These are phyloP conservation scores for Dimargaris cristalligena DNA, from an alignment of 192 early-diverging fungal genomes.

Conservation along the genomic window DNA sequence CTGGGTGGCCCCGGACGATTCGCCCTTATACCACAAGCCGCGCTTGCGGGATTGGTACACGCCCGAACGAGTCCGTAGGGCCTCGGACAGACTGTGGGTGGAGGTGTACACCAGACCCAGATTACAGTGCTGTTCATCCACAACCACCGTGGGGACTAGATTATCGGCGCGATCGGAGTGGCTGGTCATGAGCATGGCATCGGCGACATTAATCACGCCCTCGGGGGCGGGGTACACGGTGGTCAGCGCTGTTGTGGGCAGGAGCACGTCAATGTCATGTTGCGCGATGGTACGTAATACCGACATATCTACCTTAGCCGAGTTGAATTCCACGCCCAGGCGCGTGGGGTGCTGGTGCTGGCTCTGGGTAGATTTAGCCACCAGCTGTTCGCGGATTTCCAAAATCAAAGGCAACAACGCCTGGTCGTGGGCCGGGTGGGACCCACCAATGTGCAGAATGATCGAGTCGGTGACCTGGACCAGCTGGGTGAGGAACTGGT, in stretches of 20 bases:
- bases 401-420: too few species aligned
- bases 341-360: not conserved
- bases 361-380: too few species aligned
- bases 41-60: constrained; percentile 79
- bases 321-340: not conserved
- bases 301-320: not conserved
- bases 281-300: not conserved
- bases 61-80: constrained; percentile 59
- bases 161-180: constrained; percentile 81
- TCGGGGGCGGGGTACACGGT: constrained; percentile 2
- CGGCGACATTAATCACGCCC: constrained; percentile 30
- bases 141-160: constrained; percentile 80
- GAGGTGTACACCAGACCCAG: constrained; percentile 89
- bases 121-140: constrained; percentile 73
- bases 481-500: too few species aligned
- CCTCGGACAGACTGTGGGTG: constrained; percentile 60
- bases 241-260: constrained; percentile 8
- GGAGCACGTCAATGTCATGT: constrained; percentile 5
- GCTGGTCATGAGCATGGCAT: constrained; percentile 34
- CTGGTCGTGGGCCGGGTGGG: too few species aligned
- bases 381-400: too few species aligned
- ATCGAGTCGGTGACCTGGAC: too few species aligned
- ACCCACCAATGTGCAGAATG: too few species aligned
- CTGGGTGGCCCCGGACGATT: constrained; percentile 90
- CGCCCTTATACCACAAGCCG: constrained; percentile 93